Evolutionary conservation across 2,329 filamentous ascomycete species (phyloP), one percentile per base, ranked within the genome.

Genomic region (Bipolaris victoriae): DNA sequence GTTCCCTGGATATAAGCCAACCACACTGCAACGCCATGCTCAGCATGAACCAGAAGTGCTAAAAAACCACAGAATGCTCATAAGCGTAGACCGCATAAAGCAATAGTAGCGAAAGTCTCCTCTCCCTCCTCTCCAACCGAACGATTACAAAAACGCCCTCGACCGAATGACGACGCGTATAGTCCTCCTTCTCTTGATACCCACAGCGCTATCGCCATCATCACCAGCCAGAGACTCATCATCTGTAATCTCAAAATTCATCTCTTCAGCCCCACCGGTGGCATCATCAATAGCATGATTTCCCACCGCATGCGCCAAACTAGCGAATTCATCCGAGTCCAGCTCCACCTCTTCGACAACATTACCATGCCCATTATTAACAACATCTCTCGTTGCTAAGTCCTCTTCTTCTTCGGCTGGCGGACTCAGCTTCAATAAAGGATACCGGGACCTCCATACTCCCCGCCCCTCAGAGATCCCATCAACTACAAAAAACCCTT

Each of bases 401-500:
- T 56, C 63, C 62, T 67, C 65, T 63, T 64, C 66, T 61, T 60
- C 72, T 61, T 70, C 71, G 52, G 68, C 62, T 40, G 62, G 65
- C 60, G 71, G 68, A 66, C 68, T 63, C 57, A 70, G 65, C 57
- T 63, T 66, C 56, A 59, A 54, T 46, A 61, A 60, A 49, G 49
- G 43, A 49, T 51, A 58, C 69, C 63, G 70, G 72, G 73, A 74
- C 64, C 69, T 69, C 71, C 57, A 62, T 57, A 44, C 56, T 66
- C 61, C 58, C 71, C 63, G 57, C 67, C 57, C 70, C 64, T 64
- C 66, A 48, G 68, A 70, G 67, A 60, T 60, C 71, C 70, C 70
- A 60, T 66, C 64, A 64, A 65, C 72, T 79, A 82, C 76, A 82
- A 81, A 80, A 82, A 82, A 80, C 79, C 78, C 76, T 81, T 81